These are phyloP conservation scores for Hortiboletus campestris DNA, from an alignment of 768 basidiomycete genomes.

Conservation along the genomic window DNA sequence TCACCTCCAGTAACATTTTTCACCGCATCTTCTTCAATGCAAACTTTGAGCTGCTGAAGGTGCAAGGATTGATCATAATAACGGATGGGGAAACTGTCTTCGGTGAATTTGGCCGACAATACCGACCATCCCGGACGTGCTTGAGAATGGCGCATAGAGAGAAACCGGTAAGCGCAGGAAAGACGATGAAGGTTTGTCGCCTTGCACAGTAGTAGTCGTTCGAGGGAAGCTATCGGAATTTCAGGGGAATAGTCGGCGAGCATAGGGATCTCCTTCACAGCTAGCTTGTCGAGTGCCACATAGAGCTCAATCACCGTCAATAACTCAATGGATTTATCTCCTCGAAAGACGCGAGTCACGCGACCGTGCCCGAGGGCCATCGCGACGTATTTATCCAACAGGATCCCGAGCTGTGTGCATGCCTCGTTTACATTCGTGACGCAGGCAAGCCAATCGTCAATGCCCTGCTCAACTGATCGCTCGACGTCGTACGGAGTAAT, in stretches of 20 bases:
- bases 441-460: conserved; percentile 33
- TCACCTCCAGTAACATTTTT: not conserved
- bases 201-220: conserved; percentile 27
- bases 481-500: conserved; percentile 39
- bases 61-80: conserved; percentile 29
- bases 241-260: conserved; percentile 33
- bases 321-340: conserved; percentile 39
- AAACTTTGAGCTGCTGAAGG: conserved; percentile 25
- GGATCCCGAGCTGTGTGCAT: conserved; percentile 15
- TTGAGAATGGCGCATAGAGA: conserved; percentile 28
- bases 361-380: conserved; percentile 10
- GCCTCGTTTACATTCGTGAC: conserved; percentile 5
- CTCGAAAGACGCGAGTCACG: too few species aligned
- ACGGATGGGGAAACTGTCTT: conserved; percentile 32
- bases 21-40: conserved; percentile 29
- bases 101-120: conserved; percentile 24
- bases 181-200: conserved; percentile 29
- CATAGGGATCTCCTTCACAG: conserved; percentile 21
- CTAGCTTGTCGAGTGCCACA: conserved; percentile 32
- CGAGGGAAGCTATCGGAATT: conserved; percentile 18
- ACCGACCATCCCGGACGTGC: conserved; percentile 26
- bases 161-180: conserved; percentile 25
- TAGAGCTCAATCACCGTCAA: conserved; percentile 36
- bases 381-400: conserved; percentile 27
- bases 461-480: conserved; percentile 23